These are phyloP conservation scores for Xenoacremonium recifei DNA, from an alignment of 2,329 filamentous ascomycete genomes.

Conservation along the genomic window DNA sequence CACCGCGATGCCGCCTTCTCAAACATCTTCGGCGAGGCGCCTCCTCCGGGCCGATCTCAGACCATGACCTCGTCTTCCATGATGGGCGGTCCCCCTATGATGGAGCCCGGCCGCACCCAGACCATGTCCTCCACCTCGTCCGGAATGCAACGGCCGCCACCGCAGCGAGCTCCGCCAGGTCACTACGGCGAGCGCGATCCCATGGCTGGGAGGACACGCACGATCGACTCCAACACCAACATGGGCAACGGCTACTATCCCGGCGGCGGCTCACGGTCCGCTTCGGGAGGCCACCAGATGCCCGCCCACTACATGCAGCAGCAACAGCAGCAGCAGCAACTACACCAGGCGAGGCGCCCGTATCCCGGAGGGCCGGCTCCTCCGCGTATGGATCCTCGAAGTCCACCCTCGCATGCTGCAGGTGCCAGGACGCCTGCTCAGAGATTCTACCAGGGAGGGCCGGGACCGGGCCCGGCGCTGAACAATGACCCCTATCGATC, in stretches of 20 bases:
- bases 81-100: constrained; percentile 49
- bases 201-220: constrained; percentile 26
- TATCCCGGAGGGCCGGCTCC: constrained; percentile 49
- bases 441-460: constrained; percentile 60
- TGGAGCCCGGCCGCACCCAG: constrained; percentile 67
- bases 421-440: constrained; percentile 46
- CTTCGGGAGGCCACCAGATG: constrained; percentile 45
- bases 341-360: constrained; percentile 42
- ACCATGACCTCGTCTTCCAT: constrained; percentile 83
- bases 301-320: constrained; percentile 48
- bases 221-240: constrained; percentile 38
- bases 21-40: constrained; percentile 89
- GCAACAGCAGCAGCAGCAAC: constrained; percentile 43
- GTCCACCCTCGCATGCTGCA: constrained; percentile 42
- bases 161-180: constrained; percentile 49
- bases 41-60: constrained; percentile 85
- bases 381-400: constrained; percentile 64
- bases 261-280: constrained; percentile 50
- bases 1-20: constrained; percentile 94
- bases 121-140: constrained; percentile 65
- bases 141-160: constrained; percentile 62
- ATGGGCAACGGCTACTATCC: constrained; percentile 53
- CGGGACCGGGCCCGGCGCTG: constrained; percentile 63
- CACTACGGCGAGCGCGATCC: constrained; percentile 33
- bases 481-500: constrained; percentile 86